A percentile compares a stretch with the other conserved stretches of the same genome.
Evolutionary conservation across 1,284 basidiomycete species (phyloP).

Genomic region (Trichosporon coremiiforme): DNA sequence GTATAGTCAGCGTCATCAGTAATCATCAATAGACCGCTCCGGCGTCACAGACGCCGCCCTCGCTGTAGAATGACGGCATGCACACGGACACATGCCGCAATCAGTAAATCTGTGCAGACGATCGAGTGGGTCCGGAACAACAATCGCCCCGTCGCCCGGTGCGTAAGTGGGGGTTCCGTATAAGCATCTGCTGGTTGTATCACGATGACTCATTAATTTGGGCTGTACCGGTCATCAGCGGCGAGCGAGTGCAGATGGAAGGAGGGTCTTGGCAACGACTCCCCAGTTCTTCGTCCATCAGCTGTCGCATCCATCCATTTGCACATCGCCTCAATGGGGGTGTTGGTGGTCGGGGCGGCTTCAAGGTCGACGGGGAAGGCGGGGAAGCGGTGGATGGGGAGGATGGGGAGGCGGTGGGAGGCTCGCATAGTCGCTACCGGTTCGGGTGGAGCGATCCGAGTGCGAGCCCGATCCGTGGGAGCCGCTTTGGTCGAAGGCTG

Average conservation of each 20-base stretch:
- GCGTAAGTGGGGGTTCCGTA: background rate
- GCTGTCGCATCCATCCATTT: slow-evolving; percentile 4
- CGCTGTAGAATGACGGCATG: slow-evolving; percentile 2
- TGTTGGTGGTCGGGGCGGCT: background rate
- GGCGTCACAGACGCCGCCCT: background rate
- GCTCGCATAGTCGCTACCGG: slow-evolving; percentile 3
- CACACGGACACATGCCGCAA: slow-evolving; percentile 10
- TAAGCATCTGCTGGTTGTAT: background rate
- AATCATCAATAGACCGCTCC: background rate
- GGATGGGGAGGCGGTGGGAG: background rate
- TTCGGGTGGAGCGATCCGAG: background rate
- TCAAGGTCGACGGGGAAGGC: slow-evolving; percentile 1
- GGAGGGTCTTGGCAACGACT: background rate
- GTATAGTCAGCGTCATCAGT: background rate
- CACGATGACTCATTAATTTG: slow-evolving; percentile 10
- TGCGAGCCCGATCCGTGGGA: slow-evolving; percentile 5
- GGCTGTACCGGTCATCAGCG: slow-evolving; percentile 7
- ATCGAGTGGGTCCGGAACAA: slow-evolving; percentile 10
- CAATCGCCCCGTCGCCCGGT: background rate
- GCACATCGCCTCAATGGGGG: background rate
- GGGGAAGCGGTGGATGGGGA: background rate
- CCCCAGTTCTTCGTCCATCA: slow-evolving; percentile 9
- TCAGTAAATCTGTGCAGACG: slow-evolving; percentile 2
- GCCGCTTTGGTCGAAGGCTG: background rate
- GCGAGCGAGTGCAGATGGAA: background rate